Evolutionary conservation across 768 basidiomycete genomes (phyloP).

Genomic region (Podaxis mareebaensis): DNA sequence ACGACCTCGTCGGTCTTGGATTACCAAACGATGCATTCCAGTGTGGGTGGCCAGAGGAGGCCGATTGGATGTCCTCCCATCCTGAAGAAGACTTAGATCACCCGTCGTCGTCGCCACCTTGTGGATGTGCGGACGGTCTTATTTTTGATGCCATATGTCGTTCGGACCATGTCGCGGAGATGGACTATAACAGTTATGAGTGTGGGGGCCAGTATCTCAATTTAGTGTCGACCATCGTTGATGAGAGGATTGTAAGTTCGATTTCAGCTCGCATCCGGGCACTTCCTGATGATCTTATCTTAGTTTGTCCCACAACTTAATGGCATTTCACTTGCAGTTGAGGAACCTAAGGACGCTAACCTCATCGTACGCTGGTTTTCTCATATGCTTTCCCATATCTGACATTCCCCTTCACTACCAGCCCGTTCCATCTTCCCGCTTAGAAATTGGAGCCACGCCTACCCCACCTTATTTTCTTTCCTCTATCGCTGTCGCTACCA

Average conservation of each 20-base stretch:
- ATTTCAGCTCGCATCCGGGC: too few relatives aligned
- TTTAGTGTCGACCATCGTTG: too few relatives aligned
- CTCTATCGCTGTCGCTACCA: too few relatives aligned
- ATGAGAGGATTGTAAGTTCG: too few relatives aligned
- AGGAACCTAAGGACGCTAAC: neutral
- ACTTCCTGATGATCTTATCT: too few relatives aligned
- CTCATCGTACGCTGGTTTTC: neutral
- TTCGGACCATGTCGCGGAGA: too few relatives aligned
- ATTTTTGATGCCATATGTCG: too few relatives aligned
- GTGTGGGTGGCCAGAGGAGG: neutral
- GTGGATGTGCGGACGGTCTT: too few relatives aligned
- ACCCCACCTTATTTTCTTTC: neutral
- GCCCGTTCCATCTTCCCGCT: neutral
- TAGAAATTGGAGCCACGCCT: neutral
- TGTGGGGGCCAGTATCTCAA: too few relatives aligned
- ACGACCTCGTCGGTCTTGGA: conserved; percentile 3
- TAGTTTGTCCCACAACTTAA: too few relatives aligned
- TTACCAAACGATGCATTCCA: neutral
- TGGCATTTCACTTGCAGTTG: neutral
- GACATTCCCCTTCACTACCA: neutral
- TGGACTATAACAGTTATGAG: too few relatives aligned
- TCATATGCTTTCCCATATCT: neutral
- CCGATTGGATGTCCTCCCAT: neutral
- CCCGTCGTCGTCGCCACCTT: neutral
- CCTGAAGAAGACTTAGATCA: neutral